Percentiles rank a stretch among this genome's conserved stretches.
Conservation (phyloP, 2,329 filamentous ascomycete genomes). For the Aureobasidium sp. region DNA sequence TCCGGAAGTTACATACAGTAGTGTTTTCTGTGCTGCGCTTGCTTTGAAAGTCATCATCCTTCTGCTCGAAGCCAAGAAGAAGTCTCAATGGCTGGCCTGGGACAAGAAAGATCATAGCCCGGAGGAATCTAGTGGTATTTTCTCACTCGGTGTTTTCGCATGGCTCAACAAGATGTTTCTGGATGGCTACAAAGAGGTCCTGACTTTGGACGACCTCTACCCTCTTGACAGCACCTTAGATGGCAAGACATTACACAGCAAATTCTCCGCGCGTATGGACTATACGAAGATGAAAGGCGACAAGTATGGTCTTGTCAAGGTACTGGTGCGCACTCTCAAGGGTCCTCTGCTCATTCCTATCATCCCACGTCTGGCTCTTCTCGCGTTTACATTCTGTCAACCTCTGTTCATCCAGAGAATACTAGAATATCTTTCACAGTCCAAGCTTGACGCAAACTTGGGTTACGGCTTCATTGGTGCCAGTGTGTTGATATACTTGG, state of each 20-base stretch:
- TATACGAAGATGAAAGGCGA: neutral
- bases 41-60: neutral
- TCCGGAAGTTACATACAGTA: neutral
- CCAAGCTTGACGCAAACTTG: neutral
- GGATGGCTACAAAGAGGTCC: neutral
- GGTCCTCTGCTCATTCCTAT: neutral
- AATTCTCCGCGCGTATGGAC: neutral
- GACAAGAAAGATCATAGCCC: neutral
- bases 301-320: neutral
- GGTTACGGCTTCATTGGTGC: neutral
- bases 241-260: neutral
- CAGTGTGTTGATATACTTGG: neutral
- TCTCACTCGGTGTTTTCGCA: neutral
- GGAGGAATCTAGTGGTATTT: neutral
- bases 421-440: neutral
- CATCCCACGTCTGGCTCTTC: neutral
- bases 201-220: neutral
- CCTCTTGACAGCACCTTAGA: neutral
- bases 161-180: constrained; percentile 3
- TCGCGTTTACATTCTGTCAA: neutral
- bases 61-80: neutral
- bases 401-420: neutral
- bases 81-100: neutral
- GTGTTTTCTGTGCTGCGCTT: neutral
- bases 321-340: neutral